Conservation (phyloP, 352 stramenopile species). For the Pythium scleroteichum region DNA sequence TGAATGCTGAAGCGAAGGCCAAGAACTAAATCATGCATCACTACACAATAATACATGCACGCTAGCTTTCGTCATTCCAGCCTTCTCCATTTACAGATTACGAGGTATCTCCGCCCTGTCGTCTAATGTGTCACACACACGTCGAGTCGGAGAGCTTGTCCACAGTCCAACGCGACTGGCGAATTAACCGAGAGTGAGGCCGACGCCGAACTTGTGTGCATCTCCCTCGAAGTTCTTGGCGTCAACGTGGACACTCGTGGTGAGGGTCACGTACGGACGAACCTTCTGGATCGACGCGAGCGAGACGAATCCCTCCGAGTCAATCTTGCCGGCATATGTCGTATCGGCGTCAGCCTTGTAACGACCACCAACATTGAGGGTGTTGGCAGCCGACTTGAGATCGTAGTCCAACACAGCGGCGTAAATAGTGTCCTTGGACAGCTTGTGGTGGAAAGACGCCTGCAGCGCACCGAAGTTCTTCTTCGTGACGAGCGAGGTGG, state of each 20-base stretch:
- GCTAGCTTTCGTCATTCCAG: constrained; percentile 6
- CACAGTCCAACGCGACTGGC: constrained; percentile 18
- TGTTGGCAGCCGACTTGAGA: constrained; percentile 81
- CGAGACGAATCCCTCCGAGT: constrained; percentile 81
- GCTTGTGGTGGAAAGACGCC: constrained; percentile 82
- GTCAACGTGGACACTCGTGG: constrained; percentile 78
- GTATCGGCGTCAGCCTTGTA: constrained; percentile 77
- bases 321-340: constrained; percentile 82
- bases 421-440: constrained; percentile 77
- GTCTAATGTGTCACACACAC: constrained; percentile 22
- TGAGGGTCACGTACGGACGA: constrained; percentile 69
- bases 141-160: constrained; percentile 5
- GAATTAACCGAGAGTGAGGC: constrained; percentile 74
- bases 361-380: constrained; percentile 69
- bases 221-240: constrained; percentile 88
- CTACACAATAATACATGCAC: not conserved
- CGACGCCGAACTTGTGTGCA: constrained; percentile 84
- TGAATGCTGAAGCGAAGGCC: constrained; percentile 51
- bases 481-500: constrained; percentile 73
- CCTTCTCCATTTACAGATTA: constrained; percentile 31
- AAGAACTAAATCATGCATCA: constrained; percentile 32
- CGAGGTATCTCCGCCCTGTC: not conserved
- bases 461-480: constrained; percentile 82
- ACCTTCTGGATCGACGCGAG: constrained; percentile 80
- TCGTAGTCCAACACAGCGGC: constrained; percentile 82